Evolutionary conservation across 2,329 filamentous ascomycete genomes (phyloP).

Genomic region (Beauveria sp.): DNA sequence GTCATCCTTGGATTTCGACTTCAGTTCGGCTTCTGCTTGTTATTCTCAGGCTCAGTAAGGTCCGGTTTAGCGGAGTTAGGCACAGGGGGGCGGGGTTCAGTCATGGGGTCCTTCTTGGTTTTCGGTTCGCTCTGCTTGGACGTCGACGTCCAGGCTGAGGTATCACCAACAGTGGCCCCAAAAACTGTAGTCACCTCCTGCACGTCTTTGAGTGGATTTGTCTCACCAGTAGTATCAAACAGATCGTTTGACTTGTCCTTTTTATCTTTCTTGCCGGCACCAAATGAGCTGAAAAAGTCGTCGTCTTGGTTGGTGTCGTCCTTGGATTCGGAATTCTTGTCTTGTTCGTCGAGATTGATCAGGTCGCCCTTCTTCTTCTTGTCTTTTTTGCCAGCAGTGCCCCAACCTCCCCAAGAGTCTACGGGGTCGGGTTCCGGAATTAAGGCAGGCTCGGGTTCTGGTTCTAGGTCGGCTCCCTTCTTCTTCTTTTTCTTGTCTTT

Average conservation of each 20-base stretch:
- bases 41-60: slow-evolving; percentile 30
- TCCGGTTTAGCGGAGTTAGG: slow-evolving; percentile 42
- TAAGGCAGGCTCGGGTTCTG: slow-evolving; percentile 15
- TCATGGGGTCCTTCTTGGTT: slow-evolving; percentile 28
- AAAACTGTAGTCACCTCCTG: slow-evolving; percentile 37
- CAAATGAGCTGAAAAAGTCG: slow-evolving; percentile 51
- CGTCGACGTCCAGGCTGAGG: slow-evolving; percentile 35
- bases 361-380: slow-evolving; percentile 26
- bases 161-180: slow-evolving; percentile 29
- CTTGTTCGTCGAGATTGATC: slow-evolving; percentile 27
- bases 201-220: slow-evolving; percentile 38
- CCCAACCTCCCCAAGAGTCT: slow-evolving; percentile 18
- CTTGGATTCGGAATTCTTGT: slow-evolving; percentile 15
- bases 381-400: slow-evolving; percentile 12
- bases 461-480: slow-evolving; percentile 15
- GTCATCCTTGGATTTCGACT: slow-evolving; percentile 35
- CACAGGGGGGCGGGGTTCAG: slow-evolving; percentile 35
- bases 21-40: slow-evolving; percentile 30
- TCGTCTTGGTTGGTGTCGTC: slow-evolving; percentile 32
- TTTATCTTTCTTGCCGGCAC: slow-evolving; percentile 45
- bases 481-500: slow-evolving; percentile 30
- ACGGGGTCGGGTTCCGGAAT: slow-evolving; percentile 14
- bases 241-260: slow-evolving; percentile 45
- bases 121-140: slow-evolving; percentile 39
- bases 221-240: slow-evolving; percentile 37